phyloP scores from a whole-genome alignment of 1,284 basidiomycete genomes.

The Pterulicium gracile region DNA sequence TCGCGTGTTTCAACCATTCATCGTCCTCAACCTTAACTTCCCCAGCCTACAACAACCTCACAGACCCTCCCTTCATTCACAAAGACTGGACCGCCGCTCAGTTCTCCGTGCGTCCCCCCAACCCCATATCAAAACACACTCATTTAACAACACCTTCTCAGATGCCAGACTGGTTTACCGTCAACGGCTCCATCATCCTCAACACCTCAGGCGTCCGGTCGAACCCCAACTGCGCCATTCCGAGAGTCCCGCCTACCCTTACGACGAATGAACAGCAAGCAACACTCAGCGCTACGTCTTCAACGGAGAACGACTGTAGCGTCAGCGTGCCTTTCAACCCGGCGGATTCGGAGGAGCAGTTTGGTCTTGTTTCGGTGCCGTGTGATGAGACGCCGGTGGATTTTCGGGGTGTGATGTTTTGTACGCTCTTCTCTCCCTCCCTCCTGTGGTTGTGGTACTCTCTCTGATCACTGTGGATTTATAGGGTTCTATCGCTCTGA shows the following conservation, averaged over 20 bases:
- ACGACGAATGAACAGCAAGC: conserved; percentile 11
- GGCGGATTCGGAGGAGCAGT: conserved; percentile 31
- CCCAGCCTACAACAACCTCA: conserved; percentile 8
- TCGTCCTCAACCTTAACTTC: neutral
- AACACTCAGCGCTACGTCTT: conserved; percentile 28
- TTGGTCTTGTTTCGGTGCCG: conserved; percentile 29
- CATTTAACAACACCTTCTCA: conserved; percentile 4
- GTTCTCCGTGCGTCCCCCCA: conserved; percentile 38
- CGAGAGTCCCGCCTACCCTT: conserved; percentile 20
- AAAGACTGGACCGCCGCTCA: conserved; percentile 10
- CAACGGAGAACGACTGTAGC: conserved; percentile 28
- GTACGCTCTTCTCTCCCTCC: conserved; percentile 25
- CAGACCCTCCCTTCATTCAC: conserved; percentile 9
- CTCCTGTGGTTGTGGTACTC: no score
- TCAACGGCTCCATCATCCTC: conserved; percentile 42
- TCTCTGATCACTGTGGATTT: conserved; percentile 3
- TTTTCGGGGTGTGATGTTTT: conserved; percentile 52
- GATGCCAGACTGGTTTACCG: conserved; percentile 26
- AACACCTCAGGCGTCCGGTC: conserved; percentile 45
- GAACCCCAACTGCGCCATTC: conserved; percentile 31
- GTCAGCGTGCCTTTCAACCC: conserved; percentile 17
- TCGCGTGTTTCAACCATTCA: neutral
- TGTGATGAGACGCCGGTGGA: conserved; percentile 22
- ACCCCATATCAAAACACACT: no score
- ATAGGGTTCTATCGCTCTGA: conserved; percentile 28